Evolutionary conservation across 2,329 filamentous ascomycete genomes (phyloP), one percentile per base, ranked within the genome.

Genomic region (Fusarium humuli): DNA sequence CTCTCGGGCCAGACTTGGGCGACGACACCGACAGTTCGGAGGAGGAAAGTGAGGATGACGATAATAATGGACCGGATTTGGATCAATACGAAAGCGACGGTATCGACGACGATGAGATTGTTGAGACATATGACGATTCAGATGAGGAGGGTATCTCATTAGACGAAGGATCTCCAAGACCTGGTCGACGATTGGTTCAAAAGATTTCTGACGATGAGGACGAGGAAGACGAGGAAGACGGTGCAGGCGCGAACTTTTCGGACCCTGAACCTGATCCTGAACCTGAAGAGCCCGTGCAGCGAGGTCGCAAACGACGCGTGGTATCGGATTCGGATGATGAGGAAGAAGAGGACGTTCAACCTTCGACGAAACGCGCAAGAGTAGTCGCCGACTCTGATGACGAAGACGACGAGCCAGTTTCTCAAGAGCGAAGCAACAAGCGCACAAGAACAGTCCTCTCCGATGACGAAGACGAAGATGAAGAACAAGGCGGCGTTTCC

Each of bases 81-180:
- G 71, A 80, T 30, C 75, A 78, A 46, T 82, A 83, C 18, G 81
- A 83, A 41, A 81, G 80, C 45, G 80, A 81, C 1, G 79, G 79
- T 0, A 81, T 83, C 9, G 80, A 82, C 40, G 80, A 82, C 48
- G 73, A 57, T 2, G 74, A 75, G 11, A 74, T 80, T 14, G 60
- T 73, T 2, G 75, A 79, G 18, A 59, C 67, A 5, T 62, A 65
- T 2, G 65, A 73, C 2, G 67, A 70, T 16, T 77, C 76, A 3
- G 76, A 77, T 6, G 77, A 76, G 34, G 73, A 77, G 8, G 73
- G 75, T 0, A 73, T 76, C 13, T 67, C 69, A 5, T 20, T 75
- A 3, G 61, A 63, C 16, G 55, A 57, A 6, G 48, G 59, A 9
- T 61, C 57, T 0, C 54, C 56, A 14, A 40, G 18, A 0, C 57